Evolutionary conservation across 768 basidiomycete species (phyloP), one percentile per base, ranked within the genome.

Genomic region (Leccinum incarnatum): DNA sequence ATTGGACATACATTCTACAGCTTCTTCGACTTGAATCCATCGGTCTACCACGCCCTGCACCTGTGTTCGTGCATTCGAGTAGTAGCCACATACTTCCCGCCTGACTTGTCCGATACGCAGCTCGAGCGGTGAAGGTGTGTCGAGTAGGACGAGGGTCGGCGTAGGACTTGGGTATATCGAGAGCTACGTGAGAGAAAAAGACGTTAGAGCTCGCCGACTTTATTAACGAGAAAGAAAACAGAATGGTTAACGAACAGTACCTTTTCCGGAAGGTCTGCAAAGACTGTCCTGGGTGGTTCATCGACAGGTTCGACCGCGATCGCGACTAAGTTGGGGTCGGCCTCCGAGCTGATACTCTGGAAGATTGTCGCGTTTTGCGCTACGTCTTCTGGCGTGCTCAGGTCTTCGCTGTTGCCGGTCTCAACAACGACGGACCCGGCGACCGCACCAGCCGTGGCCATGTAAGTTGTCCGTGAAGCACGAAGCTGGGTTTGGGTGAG

Each of bases 11-110:
- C 95, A 76, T 76, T 97, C 95, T 32, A 95, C 86, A 8, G 83
- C 81, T 63, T 89, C 83, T 71, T 98, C 96, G 32, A 94, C 79
- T 12, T 82, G 83, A 66, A 98, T 91, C 94, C 94, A 96, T 61
- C 80, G 81, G 32, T 86, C 83, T 17, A 96, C 83, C 47, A 85
- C 83, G 1, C 79, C 81, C 63, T 94, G 90, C 23, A 94, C 85
- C 51, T 83, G 80, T 1, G 79, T 76, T 56, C 85, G 82, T n/a
- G 83, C 83, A 29, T 85, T 80, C 5, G 71, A 63, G 66, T 88
- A 83, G 14, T 81, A 78, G 0, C 77, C 73, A n/a, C 82, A 83
- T 2, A 83, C 79, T 29, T 83, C 76, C 60, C 82, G 78, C 57
- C 96, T 81, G 4, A 79, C 85, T 19, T 79, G 77, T 15, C 90